Evolutionary conservation across 1,139 yeast species (phyloP), one percentile per base, ranked within the genome.

Genomic region (Nakaseomyces kungkrabaensis): DNA sequence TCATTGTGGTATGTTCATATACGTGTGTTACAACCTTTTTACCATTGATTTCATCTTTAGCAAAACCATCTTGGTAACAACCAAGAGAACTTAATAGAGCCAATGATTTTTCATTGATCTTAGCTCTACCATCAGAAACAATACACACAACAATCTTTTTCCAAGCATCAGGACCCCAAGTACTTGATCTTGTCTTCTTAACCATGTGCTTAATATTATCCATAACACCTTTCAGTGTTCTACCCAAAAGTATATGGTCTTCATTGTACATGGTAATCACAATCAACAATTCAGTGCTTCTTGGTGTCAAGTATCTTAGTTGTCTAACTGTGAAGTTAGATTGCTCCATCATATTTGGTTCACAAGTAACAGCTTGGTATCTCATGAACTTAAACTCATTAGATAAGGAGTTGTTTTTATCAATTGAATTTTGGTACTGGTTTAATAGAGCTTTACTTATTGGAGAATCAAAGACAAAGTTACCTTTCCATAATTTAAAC

Each of bases 221-320:
- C 86, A 92, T 86, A 29, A 90, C 87, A 43, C 96, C 95, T 66
- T 89, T 90, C 72, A 92, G 73, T 4, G 97, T 90, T 66, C 97
- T 78, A 0, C 97, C 92, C 54, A 94, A 76, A 8, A 95, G 74
- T 50, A 77, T 76, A 65, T 89, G 96, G 67, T 86, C 94, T 70
- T 92, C 98, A 63, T 90, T 90, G 68, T 90, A 92, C 83, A 90
- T 86, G 11, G 98, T 92, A 50, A 92, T 78, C 55, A 96, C 90
- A 51, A 92, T 78, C 55, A 92, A 80, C 48, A 92, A 71, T 68
- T 92, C 98, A 0, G 96, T 90, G 57, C 82, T 84, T 64, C 97
- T 81, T 29, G 85, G 85, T 48, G 72, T 76, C 55, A 77, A 73
- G 56, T 77, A 74, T 54, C 79, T 79, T 42, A 82, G 76, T 26